phyloP scores from a whole-genome alignment of 495 filamentous ascomycete genomes.

The Thermothielavioides terrestris region DNA sequence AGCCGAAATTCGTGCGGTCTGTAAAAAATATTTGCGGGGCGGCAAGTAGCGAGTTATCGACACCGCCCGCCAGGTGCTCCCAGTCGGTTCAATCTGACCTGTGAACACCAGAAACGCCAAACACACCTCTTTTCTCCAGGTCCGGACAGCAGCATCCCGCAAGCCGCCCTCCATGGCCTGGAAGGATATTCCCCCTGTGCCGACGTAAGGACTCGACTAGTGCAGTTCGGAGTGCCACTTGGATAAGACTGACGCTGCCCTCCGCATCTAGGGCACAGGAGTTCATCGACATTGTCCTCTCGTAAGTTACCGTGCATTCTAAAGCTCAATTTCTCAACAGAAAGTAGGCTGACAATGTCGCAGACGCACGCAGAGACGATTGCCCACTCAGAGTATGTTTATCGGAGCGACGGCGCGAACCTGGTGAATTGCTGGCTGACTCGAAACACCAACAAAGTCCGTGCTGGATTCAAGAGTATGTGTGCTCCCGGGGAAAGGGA shows the following conservation, averaged over 20 bases:
- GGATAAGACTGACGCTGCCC: slow-evolving; percentile 6
- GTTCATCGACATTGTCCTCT: slow-evolving; percentile 91
- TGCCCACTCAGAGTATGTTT: slow-evolving; percentile 72
- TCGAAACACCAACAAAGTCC: slow-evolving; percentile 35
- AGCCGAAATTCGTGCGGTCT: slow-evolving; percentile 5
- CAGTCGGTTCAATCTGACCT: too few relatives aligned
- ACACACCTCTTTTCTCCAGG: slow-evolving; percentile 4
- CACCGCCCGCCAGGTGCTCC: slow-evolving; percentile 22
- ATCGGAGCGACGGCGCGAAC: not conserved
- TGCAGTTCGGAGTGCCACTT: not conserved
- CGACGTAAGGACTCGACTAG: slow-evolving; percentile 48
- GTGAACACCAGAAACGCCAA: too few relatives aligned
- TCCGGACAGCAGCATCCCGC: slow-evolving; percentile 7
- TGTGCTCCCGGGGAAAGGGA: not conserved
- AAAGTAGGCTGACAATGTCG: slow-evolving; percentile 5
- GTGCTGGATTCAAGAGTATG: slow-evolving; percentile 79
- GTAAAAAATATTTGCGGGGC: slow-evolving; percentile 25
- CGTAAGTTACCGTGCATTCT: slow-evolving; percentile 14
- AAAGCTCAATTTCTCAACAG: not conserved
- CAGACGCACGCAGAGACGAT: slow-evolving; percentile 82
- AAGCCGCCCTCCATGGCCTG: slow-evolving; percentile 37
- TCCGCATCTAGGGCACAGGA: slow-evolving; percentile 62
- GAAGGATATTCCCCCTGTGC: slow-evolving; percentile 76
- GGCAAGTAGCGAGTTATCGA: slow-evolving; percentile 17
- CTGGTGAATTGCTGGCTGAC: slow-evolving; percentile 12